Base-by-base conservation (phyloP, 352 stramenopile species). In the Phytopythium mirpurense region DNA sequence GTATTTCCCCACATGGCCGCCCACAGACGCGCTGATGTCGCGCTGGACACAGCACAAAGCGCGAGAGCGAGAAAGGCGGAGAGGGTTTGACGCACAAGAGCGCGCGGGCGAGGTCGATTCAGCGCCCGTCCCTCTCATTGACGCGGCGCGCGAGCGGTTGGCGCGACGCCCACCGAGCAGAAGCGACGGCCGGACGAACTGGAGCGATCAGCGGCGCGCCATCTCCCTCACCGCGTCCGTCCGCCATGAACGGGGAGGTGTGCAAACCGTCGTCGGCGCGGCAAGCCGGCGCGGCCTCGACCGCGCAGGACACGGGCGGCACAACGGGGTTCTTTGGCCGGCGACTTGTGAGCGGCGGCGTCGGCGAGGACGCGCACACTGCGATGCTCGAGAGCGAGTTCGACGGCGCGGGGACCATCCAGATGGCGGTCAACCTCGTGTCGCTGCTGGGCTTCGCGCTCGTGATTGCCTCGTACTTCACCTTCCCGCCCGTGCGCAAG, bases 401-500 rank as follows among this genome's bases (percentile, higher is more conserved):
- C 44, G 37, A 49, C n/a, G 71, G 77, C 42, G 81, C 65, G 1
- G 53, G 70, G 26, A 72, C 65, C n/a, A 61, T 91, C 29, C 74
- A 78, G 51, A 76, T 78, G n/a, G 59, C 68, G 27, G 69, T 71
- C 46, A 83, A 83, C 60, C 60, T 88, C 24, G 54, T 86, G 2
- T 95, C 84, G 4, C 52, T 95, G 23, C 56, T 90, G 36, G 78
- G 78, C 46, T 93, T 83, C 56, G 57, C 86, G 15, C 81, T 93
- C 51, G 82, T 95, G 46, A 73, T 95, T 55, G 60, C 76, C 40
- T 89, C 75, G 31, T 95, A 92, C 62, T 54, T 89, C 34, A 50
- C 92, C 16, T 93, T 95, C 65, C 81, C 80, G 40, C 82, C 84
- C 29, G 65, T 95, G 56, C 78, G 83, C 19, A 87, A 86, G 49